These are phyloP conservation scores for Suhomyces emberorum DNA, from an alignment of 805 yeast genomes.

Conservation along the genomic window DNA sequence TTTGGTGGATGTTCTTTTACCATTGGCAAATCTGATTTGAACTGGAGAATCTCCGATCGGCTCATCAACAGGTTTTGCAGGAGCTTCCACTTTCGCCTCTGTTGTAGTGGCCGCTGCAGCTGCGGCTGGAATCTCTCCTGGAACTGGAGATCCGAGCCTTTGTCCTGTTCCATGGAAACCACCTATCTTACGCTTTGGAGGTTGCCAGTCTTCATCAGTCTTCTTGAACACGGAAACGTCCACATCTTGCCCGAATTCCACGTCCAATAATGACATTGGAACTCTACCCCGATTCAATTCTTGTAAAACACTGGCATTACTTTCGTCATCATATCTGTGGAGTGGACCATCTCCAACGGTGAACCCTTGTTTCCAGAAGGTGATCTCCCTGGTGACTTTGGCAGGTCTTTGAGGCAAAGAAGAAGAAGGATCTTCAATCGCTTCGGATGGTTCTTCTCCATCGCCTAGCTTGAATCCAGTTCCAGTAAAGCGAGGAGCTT, in stretches of 20 bases:
- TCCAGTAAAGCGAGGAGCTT: conserved; percentile 40
- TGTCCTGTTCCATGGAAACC: conserved; percentile 81
- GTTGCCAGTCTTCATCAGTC: conserved; percentile 72
- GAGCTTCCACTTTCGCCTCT: conserved; percentile 11
- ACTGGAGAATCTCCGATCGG: conserved; percentile 66
- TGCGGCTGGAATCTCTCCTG: conserved; percentile 49
- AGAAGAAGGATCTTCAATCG: conserved; percentile 30
- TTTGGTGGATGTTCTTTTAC: conserved; percentile 61
- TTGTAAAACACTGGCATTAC: conserved; percentile 70
- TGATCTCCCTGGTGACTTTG: conserved; percentile 74
- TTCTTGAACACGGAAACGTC: conserved; percentile 83
- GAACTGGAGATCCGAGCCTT: conserved; percentile 86
- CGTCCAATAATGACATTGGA: conserved; percentile 78
- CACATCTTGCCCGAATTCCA: conserved; percentile 87
- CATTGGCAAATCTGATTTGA: conserved; percentile 82
- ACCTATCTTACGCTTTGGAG: conserved; percentile 59
- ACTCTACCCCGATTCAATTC: conserved; percentile 90
- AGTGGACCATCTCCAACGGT: conserved; percentile 90
- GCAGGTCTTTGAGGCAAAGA: conserved; percentile 21
- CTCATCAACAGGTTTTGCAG: conserved; percentile 6
- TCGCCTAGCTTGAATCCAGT: conserved; percentile 54
- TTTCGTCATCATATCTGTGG: conserved; percentile 87
- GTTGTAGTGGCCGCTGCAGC: conserved; percentile 13
- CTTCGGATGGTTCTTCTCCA: conserved; percentile 35
- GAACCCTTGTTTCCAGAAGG: conserved; percentile 96